Evolutionary conservation across 768 basidiomycete species (phyloP), one percentile per base, ranked within the genome.

Genomic region (Omphalotus guepiniiformis): DNA sequence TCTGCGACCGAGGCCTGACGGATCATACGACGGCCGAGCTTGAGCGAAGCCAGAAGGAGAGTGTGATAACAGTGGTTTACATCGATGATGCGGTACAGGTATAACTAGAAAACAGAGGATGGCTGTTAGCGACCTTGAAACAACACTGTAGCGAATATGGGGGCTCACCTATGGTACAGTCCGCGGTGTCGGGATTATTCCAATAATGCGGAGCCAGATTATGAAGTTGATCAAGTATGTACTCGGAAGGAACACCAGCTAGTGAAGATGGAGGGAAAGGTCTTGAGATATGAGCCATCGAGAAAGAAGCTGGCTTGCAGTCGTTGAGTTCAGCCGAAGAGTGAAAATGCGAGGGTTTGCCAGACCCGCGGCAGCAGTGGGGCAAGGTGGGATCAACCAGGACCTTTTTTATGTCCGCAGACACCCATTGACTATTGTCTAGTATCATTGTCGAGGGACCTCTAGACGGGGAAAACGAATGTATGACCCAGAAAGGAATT

Each of bases 141-240:
- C n/a, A 9, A 32, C 30, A 32, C 30, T 32, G 30, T 32, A 26
- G 50, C 18, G 16, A 26, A 19, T 28, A 40, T 12, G 30, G 3
- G 2, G 27, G 64, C 77, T 27, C 56, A 88, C 88, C 74, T 48
- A 90, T 74, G 13, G 88, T 88, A 63, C 87, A 91, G 63, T 91
- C 85, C 7, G 87, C 78, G 1, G 82, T 85, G 54, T 86, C 83
- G 49, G 79, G 75, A 53, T 80, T 85, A 58, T 82, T 77, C 87
- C 88, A 88, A 66, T 83, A 87, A 39, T 74, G 67, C 18, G 78
- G 67, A 12, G 85, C 87, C 42, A 88, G 69, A 58, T 64, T 68
- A 64, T 77, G 83, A 34, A 89, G 76, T 61, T 83, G 82, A 58
- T 79, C 75, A 55, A 84, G 60, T 58, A 88, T 85, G 57, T 87